Conservation (phyloP, 768 basidiomycete species). For the Amanita jacksonii region DNA sequence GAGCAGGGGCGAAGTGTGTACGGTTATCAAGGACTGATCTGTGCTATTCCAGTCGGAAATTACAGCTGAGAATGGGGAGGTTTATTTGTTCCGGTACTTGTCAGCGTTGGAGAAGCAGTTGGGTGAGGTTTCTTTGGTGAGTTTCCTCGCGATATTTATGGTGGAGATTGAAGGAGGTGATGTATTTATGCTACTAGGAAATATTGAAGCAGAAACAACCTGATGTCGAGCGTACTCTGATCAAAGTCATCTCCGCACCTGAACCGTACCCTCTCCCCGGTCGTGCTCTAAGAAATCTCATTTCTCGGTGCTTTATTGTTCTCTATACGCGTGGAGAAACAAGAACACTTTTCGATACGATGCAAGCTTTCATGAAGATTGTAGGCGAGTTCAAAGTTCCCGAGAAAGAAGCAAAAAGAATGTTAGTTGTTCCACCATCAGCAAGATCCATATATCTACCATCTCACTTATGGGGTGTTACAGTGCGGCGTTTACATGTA, state of each 20-base stretch:
- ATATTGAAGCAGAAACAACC: constrained; percentile 56
- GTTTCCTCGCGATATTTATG: constrained; percentile 19
- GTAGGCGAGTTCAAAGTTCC: constrained; percentile 60
- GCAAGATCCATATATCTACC: too few species aligned
- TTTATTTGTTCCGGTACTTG: constrained; percentile 83
- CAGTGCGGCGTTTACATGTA: constrained; percentile 78
- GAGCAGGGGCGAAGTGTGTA: too few species aligned
- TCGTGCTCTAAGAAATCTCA: constrained; percentile 71
- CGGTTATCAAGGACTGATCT: neutral
- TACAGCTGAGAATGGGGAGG: constrained; percentile 65
- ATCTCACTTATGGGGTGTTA: too few species aligned
- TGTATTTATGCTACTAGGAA: constrained; percentile 38
- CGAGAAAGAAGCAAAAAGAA: constrained; percentile 55
- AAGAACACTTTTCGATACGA: constrained; percentile 76
- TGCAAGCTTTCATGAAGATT: constrained; percentile 68
- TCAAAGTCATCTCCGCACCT: constrained; percentile 59
- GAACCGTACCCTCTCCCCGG: constrained; percentile 76
- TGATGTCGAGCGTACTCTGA: constrained; percentile 49
- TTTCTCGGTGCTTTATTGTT: constrained; percentile 65
- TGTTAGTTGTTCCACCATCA: constrained; percentile 51
- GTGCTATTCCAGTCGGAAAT: constrained; percentile 44
- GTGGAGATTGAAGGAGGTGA: too few species aligned
- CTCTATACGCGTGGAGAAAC: constrained; percentile 79
- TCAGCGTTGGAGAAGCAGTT: constrained; percentile 53
- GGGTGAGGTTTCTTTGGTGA: constrained; percentile 38